phyloP scores from a whole-genome alignment of 805 yeast genomes.

The Ogataea dorogensis region DNA sequence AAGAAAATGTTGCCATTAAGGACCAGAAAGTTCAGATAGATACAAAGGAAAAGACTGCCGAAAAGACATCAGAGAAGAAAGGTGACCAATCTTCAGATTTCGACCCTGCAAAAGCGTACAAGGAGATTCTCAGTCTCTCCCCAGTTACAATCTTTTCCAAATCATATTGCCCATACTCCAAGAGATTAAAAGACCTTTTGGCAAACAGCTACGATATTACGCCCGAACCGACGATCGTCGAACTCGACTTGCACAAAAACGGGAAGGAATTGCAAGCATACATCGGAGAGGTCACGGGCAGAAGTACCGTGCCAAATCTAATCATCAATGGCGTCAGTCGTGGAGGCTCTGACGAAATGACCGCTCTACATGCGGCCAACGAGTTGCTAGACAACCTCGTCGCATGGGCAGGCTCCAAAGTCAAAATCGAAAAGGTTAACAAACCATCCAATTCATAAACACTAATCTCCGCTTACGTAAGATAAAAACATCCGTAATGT shows the following conservation, averaged over 20 bases:
- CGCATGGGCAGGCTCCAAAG: conserved; percentile 60
- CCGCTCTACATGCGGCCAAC: conserved; percentile 55
- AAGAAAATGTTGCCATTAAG: conserved; percentile 15
- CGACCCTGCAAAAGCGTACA: conserved; percentile 53
- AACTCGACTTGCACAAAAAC: conserved; percentile 75
- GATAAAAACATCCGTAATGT: conserved; percentile 1
- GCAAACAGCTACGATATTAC: conserved; percentile 60
- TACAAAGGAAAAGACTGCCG: conserved; percentile 3
- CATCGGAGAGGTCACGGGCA: conserved; percentile 66
- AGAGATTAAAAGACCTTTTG: conserved; percentile 65
- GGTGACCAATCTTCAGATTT: no score
- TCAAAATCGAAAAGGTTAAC: conserved; percentile 48
- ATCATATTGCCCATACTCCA: conserved; percentile 74
- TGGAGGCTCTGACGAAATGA: conserved; percentile 90
- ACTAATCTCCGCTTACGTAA: conserved; percentile 8
- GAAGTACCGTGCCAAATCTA: conserved; percentile 89
- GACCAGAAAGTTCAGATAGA: conserved; percentile 5
- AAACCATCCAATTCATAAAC: conserved; percentile 52
- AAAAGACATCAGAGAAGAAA: background rate
- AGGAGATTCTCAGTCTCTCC: conserved; percentile 53
- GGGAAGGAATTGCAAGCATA: conserved; percentile 76
- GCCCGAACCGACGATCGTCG: conserved; percentile 75
- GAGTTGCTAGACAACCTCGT: conserved; percentile 49
- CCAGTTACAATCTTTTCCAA: conserved; percentile 68
- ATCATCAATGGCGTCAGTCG: conserved; percentile 69